Evolutionary conservation across 2,329 filamentous ascomycete genomes (phyloP).

Genomic region (Fusarium sp.): DNA sequence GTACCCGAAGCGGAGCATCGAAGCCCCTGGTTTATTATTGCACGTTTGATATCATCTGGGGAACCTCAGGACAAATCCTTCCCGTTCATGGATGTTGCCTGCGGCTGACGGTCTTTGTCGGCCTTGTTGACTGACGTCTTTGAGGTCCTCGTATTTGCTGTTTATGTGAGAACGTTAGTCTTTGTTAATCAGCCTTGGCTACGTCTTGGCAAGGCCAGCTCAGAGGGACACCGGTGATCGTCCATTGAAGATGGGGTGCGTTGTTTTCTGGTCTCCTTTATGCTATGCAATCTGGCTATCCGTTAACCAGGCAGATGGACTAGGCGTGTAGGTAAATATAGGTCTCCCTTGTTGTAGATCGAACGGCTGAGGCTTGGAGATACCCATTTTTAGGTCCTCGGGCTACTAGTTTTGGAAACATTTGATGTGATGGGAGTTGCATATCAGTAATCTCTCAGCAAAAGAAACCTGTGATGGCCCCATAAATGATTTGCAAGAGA

Average conservation of each 20-base stretch:
- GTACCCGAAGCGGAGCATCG: conserved; percentile 8
- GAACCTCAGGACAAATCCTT: conserved; percentile 2
- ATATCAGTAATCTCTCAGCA: conserved; percentile 1
- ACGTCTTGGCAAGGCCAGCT: conserved; percentile 11
- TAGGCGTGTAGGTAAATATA: neutral
- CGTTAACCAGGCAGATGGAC: neutral
- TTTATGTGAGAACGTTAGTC: conserved; percentile 1
- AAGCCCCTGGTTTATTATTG: conserved; percentile 24
- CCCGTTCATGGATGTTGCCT: neutral
- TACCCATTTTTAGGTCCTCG: neutral
- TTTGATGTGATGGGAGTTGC: conserved; percentile 4
- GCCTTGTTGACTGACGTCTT: conserved; percentile 2
- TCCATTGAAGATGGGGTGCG: neutral
- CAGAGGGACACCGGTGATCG: neutral
- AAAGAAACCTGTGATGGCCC: neutral
- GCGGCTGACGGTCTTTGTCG: neutral
- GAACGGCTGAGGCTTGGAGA: conserved; percentile 6
- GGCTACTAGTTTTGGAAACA: neutral
- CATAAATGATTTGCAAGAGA: conserved; percentile 11
- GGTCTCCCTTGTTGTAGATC: neutral
- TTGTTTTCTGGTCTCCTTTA: neutral
- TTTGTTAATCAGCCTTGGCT: conserved; percentile 15
- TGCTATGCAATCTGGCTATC: neutral
- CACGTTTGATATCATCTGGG: conserved; percentile 25
- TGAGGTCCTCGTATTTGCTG: conserved; percentile 1